Percentiles rank a stretch among this genome's conserved stretches.
phyloP scores from a whole-genome alignment of 1,284 basidiomycete species.

The Golubevia pallescens region DNA sequence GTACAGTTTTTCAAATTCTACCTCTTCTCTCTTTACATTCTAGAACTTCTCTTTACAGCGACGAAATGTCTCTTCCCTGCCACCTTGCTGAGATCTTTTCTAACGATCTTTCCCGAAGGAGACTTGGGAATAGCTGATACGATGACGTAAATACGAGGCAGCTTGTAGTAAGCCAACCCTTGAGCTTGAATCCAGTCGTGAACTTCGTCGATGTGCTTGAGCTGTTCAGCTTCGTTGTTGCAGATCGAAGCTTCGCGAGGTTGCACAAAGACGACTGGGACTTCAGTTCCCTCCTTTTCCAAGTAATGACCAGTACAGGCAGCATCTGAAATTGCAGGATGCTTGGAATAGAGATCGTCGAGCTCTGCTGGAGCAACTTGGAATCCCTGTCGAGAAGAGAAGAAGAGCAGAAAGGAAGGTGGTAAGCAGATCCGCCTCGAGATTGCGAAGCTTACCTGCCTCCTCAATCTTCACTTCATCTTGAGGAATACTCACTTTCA shows the following conservation, averaged over 20 bases:
- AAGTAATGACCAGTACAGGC: conserved; percentile 24
- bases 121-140: conserved; percentile 18
- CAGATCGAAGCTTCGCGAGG: conserved; percentile 22
- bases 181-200: conserved; percentile 21
- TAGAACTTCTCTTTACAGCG: too few relatives aligned
- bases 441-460: too few relatives aligned
- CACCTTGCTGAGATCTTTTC: conserved; percentile 25
- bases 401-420: background rate
- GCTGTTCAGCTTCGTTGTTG: conserved; percentile 14
- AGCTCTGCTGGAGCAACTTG: conserved; percentile 44
- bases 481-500: background rate
- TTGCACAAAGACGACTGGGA: conserved; percentile 23
- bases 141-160: conserved; percentile 29
- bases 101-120: conserved; percentile 27
- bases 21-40: too few relatives aligned
- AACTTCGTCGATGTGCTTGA: conserved; percentile 15
- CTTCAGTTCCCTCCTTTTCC: conserved; percentile 21
- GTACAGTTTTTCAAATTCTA: too few relatives aligned
- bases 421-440: too few relatives aligned
- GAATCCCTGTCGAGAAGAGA: conserved; percentile 39
- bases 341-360: conserved; percentile 30
- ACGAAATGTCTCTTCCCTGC: too few relatives aligned
- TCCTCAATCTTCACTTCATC: background rate
- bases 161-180: conserved; percentile 36
- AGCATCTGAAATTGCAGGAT: conserved; percentile 26